A percentile compares a stretch with the other conserved stretches of the same genome.
Conservation (phyloP, 2,329 filamentous ascomycete species). For the Trichoderma gracile region DNA sequence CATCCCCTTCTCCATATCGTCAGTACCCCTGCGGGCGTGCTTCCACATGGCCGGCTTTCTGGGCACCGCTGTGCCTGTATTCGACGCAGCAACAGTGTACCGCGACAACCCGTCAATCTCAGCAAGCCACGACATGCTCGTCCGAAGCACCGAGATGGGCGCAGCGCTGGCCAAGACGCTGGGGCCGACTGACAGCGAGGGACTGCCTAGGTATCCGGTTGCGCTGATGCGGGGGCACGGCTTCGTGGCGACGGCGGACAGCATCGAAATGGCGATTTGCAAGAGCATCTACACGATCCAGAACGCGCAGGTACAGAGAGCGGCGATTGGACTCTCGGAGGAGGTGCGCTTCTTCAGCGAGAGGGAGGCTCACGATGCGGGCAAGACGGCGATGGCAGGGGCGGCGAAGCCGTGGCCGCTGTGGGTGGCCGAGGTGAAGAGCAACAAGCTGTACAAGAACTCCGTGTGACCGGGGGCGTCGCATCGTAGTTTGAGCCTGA, state of each 20-base stretch:
- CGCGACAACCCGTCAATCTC: neutral
- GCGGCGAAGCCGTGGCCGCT: conserved; percentile 22
- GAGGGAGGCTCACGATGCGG: conserved; percentile 14
- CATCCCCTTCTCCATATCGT: conserved; percentile 14
- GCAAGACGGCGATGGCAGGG: conserved; percentile 1
- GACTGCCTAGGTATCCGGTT: conserved; percentile 6
- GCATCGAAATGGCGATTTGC: conserved; percentile 11
- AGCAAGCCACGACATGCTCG: conserved; percentile 14
- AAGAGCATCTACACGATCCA: conserved; percentile 22
- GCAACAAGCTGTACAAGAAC: conserved; percentile 13
- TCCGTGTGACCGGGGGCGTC: neutral
- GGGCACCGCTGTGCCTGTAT: conserved; percentile 9
- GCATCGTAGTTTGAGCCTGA: too few relatives aligned
- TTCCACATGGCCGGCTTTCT: conserved; percentile 20
- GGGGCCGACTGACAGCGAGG: neutral
- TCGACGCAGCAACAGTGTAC: conserved; percentile 12
- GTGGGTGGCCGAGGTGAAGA: conserved; percentile 20
- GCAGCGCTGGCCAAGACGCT: conserved; percentile 15
- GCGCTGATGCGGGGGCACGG: conserved; percentile 20
- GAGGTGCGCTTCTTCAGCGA: conserved; percentile 10
- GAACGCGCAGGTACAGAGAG: conserved; percentile 16
- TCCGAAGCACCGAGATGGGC: conserved; percentile 8
- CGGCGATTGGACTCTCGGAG: neutral
- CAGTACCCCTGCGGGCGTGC: conserved; percentile 8
- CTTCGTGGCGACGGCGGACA: conserved; percentile 17